These are phyloP conservation scores for Mallotus repandus DNA, from an alignment of 441 rosid genomes.

Conservation along the genomic window DNA sequence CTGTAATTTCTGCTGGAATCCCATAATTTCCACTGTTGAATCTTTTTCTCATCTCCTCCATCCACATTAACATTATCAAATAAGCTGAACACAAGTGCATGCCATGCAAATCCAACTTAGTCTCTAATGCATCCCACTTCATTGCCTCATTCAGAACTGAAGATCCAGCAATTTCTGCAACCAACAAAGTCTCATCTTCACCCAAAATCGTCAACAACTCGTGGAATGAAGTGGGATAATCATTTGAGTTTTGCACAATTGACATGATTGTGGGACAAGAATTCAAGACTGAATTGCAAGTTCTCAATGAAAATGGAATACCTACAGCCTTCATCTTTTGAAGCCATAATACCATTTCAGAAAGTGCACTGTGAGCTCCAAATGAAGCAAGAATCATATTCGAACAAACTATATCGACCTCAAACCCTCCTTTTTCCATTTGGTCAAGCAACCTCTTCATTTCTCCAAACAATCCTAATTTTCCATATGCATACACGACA, in stretches of 20 bases:
- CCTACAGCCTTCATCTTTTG: slow-evolving; percentile 45
- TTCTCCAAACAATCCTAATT: slow-evolving; percentile 58
- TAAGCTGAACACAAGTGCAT: slow-evolving; percentile 73
- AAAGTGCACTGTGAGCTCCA: slow-evolving; percentile 56
- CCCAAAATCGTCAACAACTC: slow-evolving; percentile 44
- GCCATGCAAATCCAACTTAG: slow-evolving; percentile 83
- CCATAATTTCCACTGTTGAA: slow-evolving; percentile 31
- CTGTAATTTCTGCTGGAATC: slow-evolving; percentile 56
- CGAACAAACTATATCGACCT: slow-evolving; percentile 59
- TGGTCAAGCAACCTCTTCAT: slow-evolving; percentile 47
- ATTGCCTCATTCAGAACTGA: slow-evolving; percentile 52
- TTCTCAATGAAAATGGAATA: slow-evolving; percentile 57
- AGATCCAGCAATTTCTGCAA: slow-evolving; percentile 46
- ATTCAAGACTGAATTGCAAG: slow-evolving; percentile 72
- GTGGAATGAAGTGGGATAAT: slow-evolving; percentile 40
- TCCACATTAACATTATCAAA: slow-evolving; percentile 69
- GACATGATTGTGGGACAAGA: slow-evolving; percentile 55
- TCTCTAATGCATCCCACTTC: slow-evolving; percentile 51
- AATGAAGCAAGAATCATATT: slow-evolving; percentile 84
- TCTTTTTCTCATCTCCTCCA: slow-evolving; percentile 51
- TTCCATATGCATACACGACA: slow-evolving; percentile 63
- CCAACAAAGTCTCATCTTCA: slow-evolving; percentile 48
- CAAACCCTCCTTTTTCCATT: slow-evolving; percentile 52
- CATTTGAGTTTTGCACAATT: slow-evolving; percentile 31
- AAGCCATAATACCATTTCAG: slow-evolving; percentile 62